Evolutionary conservation across 495 filamentous ascomycete species (phyloP), one percentile per base, ranked within the genome.

Genomic region (Penicillium canariense): DNA sequence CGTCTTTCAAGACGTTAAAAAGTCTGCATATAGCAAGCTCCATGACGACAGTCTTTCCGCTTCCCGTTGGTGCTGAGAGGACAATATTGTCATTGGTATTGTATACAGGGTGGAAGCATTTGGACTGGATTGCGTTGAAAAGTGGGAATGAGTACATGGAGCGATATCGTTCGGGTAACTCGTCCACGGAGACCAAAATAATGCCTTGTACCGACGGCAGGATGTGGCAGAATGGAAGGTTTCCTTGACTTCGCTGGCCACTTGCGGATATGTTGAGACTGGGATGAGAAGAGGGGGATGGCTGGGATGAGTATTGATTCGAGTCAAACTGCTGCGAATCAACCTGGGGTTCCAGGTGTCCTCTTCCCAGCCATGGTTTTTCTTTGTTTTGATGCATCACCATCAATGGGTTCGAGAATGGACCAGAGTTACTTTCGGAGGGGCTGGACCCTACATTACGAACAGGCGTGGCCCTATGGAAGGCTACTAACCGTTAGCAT

Each of bases 51-150:
- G 94, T 98, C 67, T 98, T 98, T 6, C 94, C 94, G 62, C 91
- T 92, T 10, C 93, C 93, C 0, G 94, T 98, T 0, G 94, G 94
- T 14, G 94, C 88, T 5, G 92, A 85, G 22, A 97, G 77, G 0
- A 97, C 90, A 8, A 97, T 71, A 56, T 97, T 98, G 66, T 95
- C 84, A 59, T 86, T 81, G 5, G 81, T 81, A 4, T 80, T 71
- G 68, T 91, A 97, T 1, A 90, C 80, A 1, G 81, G 59, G 0
- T 81, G 61, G 56, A 95, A 97, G 58, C 87, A 94, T 63, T 87
- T 91, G 0, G 93, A 97, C 63, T 98, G 94, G 1, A 96, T 81
- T 12, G 88, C 91, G 56, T 98, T 98, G 73, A 98, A 92, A 0
- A 93, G 64, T 1, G 84, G 83, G 59, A 89, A 96, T 6, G 83